Evolutionary conservation across 1,139 yeast genomes (phyloP).

Genomic region (Yamadazyma songkhlaensis): DNA sequence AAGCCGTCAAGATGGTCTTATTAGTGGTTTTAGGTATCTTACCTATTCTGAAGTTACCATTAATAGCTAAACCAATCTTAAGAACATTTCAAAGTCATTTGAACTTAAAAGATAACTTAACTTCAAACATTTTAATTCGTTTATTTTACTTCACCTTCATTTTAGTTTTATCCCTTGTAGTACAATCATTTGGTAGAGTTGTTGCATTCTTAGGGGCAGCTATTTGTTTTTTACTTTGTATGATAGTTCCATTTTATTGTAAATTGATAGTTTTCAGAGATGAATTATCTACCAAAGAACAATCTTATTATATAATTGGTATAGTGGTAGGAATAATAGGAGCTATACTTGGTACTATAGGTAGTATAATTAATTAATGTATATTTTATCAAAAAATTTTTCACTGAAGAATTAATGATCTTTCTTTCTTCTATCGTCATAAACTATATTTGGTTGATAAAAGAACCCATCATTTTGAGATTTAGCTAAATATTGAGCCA

Average conservation of each 20-base stretch:
- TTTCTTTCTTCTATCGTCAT: constrained; percentile 15
- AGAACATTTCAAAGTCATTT: constrained; percentile 34
- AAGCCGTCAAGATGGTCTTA: constrained; percentile 26
- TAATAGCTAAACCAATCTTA: constrained; percentile 38
- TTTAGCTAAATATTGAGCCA: constrained; percentile 75
- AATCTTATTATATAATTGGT: constrained; percentile 39
- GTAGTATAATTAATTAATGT: constrained; percentile 7
- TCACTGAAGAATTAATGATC: not conserved
- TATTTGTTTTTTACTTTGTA: constrained; percentile 75
- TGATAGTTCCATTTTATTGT: constrained; percentile 73
- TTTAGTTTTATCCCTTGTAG: constrained; percentile 50
- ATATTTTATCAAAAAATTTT: not conserved
- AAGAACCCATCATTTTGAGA: constrained; percentile 60
- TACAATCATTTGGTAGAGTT: constrained; percentile 78
- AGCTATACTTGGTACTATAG: constrained; percentile 51
- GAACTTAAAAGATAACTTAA: not conserved
- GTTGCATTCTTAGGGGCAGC: constrained; percentile 84
- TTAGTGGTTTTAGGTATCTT: constrained; percentile 38
- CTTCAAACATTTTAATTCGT: constrained; percentile 24
- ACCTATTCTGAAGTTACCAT: constrained; percentile 42
- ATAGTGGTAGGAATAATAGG: constrained; percentile 43
- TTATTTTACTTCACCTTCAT: constrained; percentile 19
- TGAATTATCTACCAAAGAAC: constrained; percentile 40
- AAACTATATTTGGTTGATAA: constrained; percentile 49
- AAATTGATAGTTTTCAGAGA: constrained; percentile 56